These are phyloP conservation scores for Diutina catenulata DNA, from an alignment of 1,139 yeast species.

Conservation along the genomic window DNA sequence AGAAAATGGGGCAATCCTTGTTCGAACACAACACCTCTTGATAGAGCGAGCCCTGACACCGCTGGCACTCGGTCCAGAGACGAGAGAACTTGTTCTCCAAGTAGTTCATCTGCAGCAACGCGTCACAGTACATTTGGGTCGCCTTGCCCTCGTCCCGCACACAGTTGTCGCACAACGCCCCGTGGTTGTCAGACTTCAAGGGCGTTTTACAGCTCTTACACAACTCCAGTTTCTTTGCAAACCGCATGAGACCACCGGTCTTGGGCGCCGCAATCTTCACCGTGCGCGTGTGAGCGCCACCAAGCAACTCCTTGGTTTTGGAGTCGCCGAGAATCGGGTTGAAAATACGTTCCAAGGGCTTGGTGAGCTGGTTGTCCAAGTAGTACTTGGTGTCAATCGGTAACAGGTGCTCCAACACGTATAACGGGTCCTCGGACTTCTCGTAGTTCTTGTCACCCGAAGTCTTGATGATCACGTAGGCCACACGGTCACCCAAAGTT, in stretches of 20 bases:
- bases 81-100: slow-evolving; percentile 77
- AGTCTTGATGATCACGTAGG: slow-evolving; percentile 80
- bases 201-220: slow-evolving; percentile 88
- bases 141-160: slow-evolving; percentile 35
- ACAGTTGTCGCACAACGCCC: slow-evolving; percentile 80
- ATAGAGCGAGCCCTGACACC: slow-evolving; percentile 93
- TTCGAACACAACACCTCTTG: slow-evolving; percentile 94
- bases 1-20: slow-evolving; percentile 94
- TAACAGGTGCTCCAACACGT: slow-evolving; percentile 79
- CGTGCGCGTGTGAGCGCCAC: slow-evolving; percentile 76
- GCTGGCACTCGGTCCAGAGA: slow-evolving; percentile 96
- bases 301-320: slow-evolving; percentile 64
- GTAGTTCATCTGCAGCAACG: slow-evolving; percentile 68
- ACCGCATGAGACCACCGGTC: slow-evolving; percentile 78
- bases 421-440: slow-evolving; percentile 93
- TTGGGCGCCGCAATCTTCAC: slow-evolving; percentile 56
- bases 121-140: slow-evolving; percentile 67
- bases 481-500: slow-evolving; percentile 93
- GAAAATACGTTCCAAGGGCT: slow-evolving; percentile 87
- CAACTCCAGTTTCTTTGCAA: slow-evolving; percentile 79
- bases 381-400: slow-evolving; percentile 95
- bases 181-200: slow-evolving; percentile 49
- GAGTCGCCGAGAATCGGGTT: slow-evolving; percentile 90
- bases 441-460: slow-evolving; percentile 83
- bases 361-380: slow-evolving; percentile 82